phyloP scores from a whole-genome alignment of 768 basidiomycete genomes.

The Russula emetica region DNA sequence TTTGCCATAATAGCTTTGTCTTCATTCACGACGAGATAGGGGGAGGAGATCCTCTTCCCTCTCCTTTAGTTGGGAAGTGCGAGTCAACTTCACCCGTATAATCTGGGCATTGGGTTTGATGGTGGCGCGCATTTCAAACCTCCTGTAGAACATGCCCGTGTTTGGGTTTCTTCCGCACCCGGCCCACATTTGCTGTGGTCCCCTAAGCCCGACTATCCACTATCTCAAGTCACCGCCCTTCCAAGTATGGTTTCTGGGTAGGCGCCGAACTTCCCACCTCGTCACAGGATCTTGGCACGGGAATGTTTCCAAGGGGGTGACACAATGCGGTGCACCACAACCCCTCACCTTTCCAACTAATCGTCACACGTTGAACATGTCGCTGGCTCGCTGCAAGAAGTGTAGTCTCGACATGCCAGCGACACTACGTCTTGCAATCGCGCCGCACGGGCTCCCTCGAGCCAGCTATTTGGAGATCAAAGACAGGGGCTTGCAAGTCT shows the following conservation, averaged over 20 bases:
- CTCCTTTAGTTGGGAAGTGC: too few relatives aligned
- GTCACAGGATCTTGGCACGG: background rate
- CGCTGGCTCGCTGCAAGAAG: background rate
- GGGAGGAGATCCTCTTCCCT: too few relatives aligned
- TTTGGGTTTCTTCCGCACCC: too few relatives aligned
- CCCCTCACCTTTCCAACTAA: background rate
- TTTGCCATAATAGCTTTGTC: too few relatives aligned
- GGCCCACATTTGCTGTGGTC: background rate
- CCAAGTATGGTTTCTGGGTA: background rate
- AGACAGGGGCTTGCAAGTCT: background rate
- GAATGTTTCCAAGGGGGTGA: background rate
- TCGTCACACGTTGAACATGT: background rate
- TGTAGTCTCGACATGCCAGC: background rate
- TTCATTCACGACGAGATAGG: too few relatives aligned
- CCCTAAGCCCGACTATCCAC: background rate
- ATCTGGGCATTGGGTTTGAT: too few relatives aligned
- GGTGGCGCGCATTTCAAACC: too few relatives aligned
- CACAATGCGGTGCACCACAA: background rate
- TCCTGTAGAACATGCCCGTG: too few relatives aligned
- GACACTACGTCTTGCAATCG: background rate
- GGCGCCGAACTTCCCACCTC: background rate
- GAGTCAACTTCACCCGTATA: too few relatives aligned
- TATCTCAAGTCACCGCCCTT: background rate
- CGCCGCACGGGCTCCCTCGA: slow-evolving; percentile 15
- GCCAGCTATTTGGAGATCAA: background rate